These are phyloP conservation scores for Daldinia sp. DNA, from an alignment of 2,329 filamentous ascomycete species.

Conservation along the genomic window DNA sequence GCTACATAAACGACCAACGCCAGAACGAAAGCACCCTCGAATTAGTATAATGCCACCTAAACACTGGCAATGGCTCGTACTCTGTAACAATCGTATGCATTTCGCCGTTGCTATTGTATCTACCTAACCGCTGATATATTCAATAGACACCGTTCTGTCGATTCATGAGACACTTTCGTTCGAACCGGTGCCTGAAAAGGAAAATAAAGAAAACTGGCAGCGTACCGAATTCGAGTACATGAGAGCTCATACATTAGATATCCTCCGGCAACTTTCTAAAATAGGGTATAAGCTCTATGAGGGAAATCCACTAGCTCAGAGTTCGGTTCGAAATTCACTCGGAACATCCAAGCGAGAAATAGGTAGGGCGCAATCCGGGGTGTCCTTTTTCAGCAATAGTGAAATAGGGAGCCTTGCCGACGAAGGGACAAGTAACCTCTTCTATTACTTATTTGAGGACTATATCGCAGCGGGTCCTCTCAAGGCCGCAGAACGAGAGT, in stretches of 20 bases:
- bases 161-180: constrained; percentile 67
- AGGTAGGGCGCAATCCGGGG: constrained; percentile 35
- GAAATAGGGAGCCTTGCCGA: constrained; percentile 40
- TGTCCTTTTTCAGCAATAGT: constrained; percentile 28
- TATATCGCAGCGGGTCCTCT: constrained; percentile 68
- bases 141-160: constrained; percentile 70
- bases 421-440: constrained; percentile 67
- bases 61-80: constrained; percentile 74
- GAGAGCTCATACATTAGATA: constrained; percentile 50
- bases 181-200: constrained; percentile 41
- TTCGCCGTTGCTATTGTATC: neutral
- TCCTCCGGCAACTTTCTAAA: constrained; percentile 51
- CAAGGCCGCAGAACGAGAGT: constrained; percentile 53
- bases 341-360: constrained; percentile 46
- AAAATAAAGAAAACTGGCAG: constrained; percentile 37
- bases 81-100: constrained; percentile 68
- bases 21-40: constrained; percentile 37
- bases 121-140: constrained; percentile 32
- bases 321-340: constrained; percentile 48
- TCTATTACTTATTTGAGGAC: constrained; percentile 74
- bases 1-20: constrained; percentile 54
- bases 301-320: constrained; percentile 53
- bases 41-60: constrained; percentile 51
- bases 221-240: constrained; percentile 47
- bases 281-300: constrained; percentile 51